Conservation (phyloP, 306 rosid species). For the Senna tora region DNA sequence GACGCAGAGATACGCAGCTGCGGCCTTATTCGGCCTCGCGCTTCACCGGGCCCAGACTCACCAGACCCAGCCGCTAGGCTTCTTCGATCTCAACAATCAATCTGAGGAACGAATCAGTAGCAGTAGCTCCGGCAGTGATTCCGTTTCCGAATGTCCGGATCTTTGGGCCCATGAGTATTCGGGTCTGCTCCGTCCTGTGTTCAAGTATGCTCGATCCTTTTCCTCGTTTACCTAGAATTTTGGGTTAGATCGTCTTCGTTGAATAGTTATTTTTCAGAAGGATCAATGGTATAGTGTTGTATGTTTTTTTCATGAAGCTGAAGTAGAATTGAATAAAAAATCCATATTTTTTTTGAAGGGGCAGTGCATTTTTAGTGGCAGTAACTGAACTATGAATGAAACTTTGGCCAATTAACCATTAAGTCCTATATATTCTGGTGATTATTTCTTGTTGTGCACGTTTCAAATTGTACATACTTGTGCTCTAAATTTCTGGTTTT, state of each 20-base stretch:
- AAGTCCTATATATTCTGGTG: neutral
- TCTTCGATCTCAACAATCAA: constrained; percentile 18
- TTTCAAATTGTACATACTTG: neutral
- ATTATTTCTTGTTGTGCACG: neutral
- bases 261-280: constrained; percentile 2
- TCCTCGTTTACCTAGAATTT: neutral
- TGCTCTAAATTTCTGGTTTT: neutral
- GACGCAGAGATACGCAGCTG: constrained; percentile 79
- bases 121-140: constrained; percentile 54
- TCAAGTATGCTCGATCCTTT: constrained; percentile 47
- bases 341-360: neutral
- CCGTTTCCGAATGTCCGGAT: constrained; percentile 68
- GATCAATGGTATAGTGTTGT: neutral
- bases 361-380: neutral
- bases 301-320: neutral
- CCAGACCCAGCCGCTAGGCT: constrained; percentile 54
- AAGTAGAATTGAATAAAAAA: neutral
- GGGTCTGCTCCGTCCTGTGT: constrained; percentile 71
- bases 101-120: constrained; percentile 50
- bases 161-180: constrained; percentile 72
- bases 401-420: neutral
- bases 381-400: neutral
- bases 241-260: neutral
- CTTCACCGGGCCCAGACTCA: constrained; percentile 73
- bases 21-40: constrained; percentile 69